Base-by-base conservation (phyloP, 2,329 filamentous ascomycete genomes). In the Conoideocrella luteorostrata region DNA sequence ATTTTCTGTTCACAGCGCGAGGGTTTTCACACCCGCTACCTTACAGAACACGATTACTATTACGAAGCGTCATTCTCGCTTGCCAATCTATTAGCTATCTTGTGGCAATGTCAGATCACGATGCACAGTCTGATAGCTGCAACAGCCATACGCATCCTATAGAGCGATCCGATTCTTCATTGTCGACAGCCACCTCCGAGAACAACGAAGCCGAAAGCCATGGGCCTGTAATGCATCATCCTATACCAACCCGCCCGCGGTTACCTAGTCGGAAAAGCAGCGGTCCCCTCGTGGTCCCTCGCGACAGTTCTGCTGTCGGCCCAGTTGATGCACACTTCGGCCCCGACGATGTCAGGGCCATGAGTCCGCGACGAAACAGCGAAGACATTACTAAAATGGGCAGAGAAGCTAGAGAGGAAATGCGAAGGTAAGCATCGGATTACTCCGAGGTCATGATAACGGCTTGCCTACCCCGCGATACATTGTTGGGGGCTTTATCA, bases 311-410 rank as follows among this genome's bases (percentile, higher is more conserved):
- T 17, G 80, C 84, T 47, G 80, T 88, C 48, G 84, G 87, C 52
- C 78, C 86, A 28, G 69, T 83, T 48, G 82, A 88, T 50, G 78
- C 85, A 49, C 77, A 87, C 50, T 86, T 89, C 54, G 88, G 89
- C 21, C 85, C 89, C 20, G 86, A 88, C 61, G 90, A 96, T 63
- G 90, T 93, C 49, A 75, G 91, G 57, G 86, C 88, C 48, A 97
- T 98, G 91, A 96, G 90, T 62, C 91, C 91, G 3, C 75, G 91
- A 54, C 74, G 91, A 56, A 95, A 88, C 51, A 94, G 84, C 56
- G 88, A 93, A 58, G 91, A 97, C 60, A 78, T 96, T 43, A 87
- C 95, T 64, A 84, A 82, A 59, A 77, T 97, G 63, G 86, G 89
- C 54, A 82, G 86, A 56, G 87, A 91, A 58, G 88, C 90, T 29